Percentiles rank a stretch among this genome's conserved stretches.
Evolutionary conservation across 2,329 filamentous ascomycete species (phyloP).

Genomic region (Ophiostoma triangulosporum): DNA sequence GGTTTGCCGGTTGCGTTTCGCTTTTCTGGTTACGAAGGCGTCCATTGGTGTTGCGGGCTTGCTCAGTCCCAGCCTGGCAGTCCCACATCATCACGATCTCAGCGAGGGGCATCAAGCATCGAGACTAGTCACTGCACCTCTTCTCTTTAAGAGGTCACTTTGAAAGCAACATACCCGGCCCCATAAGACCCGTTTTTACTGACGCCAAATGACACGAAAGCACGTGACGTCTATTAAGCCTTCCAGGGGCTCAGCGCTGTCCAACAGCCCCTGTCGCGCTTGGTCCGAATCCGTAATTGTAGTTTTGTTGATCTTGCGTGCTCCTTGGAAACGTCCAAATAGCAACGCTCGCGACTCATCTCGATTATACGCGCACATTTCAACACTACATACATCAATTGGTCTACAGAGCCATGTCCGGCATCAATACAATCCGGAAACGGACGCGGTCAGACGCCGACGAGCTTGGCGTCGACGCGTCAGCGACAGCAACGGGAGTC

Average conservation of each 20-base stretch:
- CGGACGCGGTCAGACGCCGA: constrained; percentile 8
- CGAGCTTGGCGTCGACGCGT: neutral
- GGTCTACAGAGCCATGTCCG: constrained; percentile 6
- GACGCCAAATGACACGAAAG: constrained; percentile 8
- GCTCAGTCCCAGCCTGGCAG: neutral
- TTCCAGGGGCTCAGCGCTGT: neutral
- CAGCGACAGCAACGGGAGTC: neutral
- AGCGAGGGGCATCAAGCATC: neutral
- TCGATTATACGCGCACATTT: neutral
- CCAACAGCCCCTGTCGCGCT: neutral
- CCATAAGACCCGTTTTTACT: neutral
- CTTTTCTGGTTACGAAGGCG: constrained; percentile 35
- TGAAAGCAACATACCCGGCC: neutral
- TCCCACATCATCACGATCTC: neutral
- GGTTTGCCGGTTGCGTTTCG: constrained; percentile 33
- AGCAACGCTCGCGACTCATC: neutral
- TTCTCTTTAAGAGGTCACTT: neutral
- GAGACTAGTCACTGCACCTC: neutral
- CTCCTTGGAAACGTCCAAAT: no score
- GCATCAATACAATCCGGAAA: constrained; percentile 6
- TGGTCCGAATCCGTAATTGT: neutral
- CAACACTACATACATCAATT: neutral
- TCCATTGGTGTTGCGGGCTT: constrained; percentile 31
- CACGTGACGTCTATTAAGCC: constrained; percentile 11
- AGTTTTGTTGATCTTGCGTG: neutral